Conservation (phyloP, 164 flowering plant genomes). For the Stephania yunnanensis region DNA sequence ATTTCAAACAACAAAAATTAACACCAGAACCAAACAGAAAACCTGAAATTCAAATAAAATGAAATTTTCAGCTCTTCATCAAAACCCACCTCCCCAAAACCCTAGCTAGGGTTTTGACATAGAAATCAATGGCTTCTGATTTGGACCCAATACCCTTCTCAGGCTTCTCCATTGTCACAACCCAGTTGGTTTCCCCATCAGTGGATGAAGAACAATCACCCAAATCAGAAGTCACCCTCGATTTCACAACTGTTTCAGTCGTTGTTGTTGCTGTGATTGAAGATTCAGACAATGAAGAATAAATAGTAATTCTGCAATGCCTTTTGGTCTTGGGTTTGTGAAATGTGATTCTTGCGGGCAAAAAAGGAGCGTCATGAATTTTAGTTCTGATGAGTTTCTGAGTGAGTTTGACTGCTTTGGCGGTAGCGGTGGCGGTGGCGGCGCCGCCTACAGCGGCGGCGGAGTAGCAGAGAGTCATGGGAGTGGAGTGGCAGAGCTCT, state of each 20-base stretch:
- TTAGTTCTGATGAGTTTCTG: slow-evolving; percentile 8
- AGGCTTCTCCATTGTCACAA: slow-evolving; percentile 55
- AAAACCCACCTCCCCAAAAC: slow-evolving; percentile 39
- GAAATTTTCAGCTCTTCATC: not conserved
- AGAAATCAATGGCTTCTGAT: slow-evolving; percentile 47
- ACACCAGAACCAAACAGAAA: too few relatives aligned
- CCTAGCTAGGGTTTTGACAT: slow-evolving; percentile 43
- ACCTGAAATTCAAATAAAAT: too few relatives aligned
- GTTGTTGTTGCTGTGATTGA: slow-evolving; percentile 12
- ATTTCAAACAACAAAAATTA: too few relatives aligned
- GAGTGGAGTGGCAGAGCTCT: not conserved
- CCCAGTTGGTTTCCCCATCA: slow-evolving; percentile 39
- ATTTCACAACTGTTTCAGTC: slow-evolving; percentile 12
- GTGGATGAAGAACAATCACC: slow-evolving; percentile 14
- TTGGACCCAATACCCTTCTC: slow-evolving; percentile 34
- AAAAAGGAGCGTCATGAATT: not conserved
- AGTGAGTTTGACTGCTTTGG: not conserved
- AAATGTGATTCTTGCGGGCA: slow-evolving; percentile 7
- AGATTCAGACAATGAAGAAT: slow-evolving; percentile 11
- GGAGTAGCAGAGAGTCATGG: slow-evolving; percentile 26
- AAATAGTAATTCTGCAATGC: slow-evolving; percentile 10
- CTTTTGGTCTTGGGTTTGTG: slow-evolving; percentile 9
- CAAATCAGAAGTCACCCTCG: not conserved
- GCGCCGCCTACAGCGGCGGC: slow-evolving; percentile 9
- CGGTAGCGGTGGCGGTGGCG: not conserved